phyloP scores from a whole-genome alignment of 176 grass and related monocot species.

The Saccharum spontaneum region DNA sequence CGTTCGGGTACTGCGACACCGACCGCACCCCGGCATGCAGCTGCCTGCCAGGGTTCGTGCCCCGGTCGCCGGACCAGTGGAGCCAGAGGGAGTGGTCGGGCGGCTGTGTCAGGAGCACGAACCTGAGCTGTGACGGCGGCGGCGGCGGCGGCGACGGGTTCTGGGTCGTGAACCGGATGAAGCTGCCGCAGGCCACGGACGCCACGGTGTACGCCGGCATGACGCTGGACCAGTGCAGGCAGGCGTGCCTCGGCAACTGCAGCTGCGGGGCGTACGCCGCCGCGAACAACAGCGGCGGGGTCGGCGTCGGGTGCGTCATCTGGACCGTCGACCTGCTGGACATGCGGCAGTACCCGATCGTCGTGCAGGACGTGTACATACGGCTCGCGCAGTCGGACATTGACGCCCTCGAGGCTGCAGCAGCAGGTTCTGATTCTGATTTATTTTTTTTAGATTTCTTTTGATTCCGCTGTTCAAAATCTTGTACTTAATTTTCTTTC shows the following conservation, averaged over 20 bases:
- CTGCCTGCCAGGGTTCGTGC: constrained; percentile 57
- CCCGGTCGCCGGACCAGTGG: constrained; percentile 39
- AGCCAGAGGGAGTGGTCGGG: not conserved
- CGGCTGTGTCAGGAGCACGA: constrained; percentile 46
- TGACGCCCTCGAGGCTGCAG: constrained; percentile 1
- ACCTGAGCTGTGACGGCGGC: constrained; percentile 42
- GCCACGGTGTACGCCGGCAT: constrained; percentile 36
- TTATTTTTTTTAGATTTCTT: not conserved
- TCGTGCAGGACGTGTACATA: constrained; percentile 48
- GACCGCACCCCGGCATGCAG: constrained; percentile 9
- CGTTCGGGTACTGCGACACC: constrained; percentile 48
- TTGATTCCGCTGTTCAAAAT: not conserved
- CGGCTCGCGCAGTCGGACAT: constrained; percentile 54
- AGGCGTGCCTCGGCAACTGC: constrained; percentile 44
- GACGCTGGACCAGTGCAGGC: constrained; percentile 46
- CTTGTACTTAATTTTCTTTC: not conserved
- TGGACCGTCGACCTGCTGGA: constrained; percentile 58
- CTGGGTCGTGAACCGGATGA: constrained; percentile 38
- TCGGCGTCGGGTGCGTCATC: constrained; percentile 35
- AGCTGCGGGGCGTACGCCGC: constrained; percentile 52
- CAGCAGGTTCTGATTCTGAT: not conserved
- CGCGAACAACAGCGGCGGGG: constrained; percentile 32
- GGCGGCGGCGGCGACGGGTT: constrained; percentile 38
- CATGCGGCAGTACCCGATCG: constrained; percentile 32
- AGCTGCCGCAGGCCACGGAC: constrained; percentile 52